These are phyloP conservation scores for Coffea canephora DNA, from an alignment of 257 asterid genomes.

Conservation along the genomic window DNA sequence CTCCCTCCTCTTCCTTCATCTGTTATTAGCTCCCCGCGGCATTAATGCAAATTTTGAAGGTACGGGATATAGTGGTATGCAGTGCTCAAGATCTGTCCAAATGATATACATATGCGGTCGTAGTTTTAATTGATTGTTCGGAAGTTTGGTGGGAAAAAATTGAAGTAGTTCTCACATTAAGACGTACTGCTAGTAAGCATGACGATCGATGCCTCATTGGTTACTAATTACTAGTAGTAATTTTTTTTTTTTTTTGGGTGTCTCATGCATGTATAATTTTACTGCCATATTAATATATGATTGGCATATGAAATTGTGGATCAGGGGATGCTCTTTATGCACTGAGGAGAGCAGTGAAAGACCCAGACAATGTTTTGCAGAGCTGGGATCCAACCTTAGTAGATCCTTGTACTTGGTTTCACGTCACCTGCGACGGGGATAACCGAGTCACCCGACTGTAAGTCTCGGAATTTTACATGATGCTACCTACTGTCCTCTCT, in stretches of 20 bases:
- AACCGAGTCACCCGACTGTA: constrained; percentile 45
- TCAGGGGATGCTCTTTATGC: constrained; percentile 41
- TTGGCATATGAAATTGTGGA: not conserved
- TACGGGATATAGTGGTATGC: not conserved
- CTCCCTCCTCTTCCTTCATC: not conserved
- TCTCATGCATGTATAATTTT: too few relatives aligned
- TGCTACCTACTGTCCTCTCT: too few relatives aligned
- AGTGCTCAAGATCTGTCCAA: not conserved
- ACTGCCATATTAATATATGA: too few relatives aligned
- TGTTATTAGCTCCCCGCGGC: not conserved
- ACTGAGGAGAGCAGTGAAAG: constrained; percentile 24
- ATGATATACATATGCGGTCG: not conserved
- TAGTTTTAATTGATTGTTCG: not conserved
- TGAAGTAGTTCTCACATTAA: too few relatives aligned
- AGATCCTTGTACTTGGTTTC: constrained; percentile 56
- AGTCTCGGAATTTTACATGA: not conserved
- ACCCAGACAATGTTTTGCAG: constrained; percentile 52
- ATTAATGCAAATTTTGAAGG: not conserved
- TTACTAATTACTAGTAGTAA: too few relatives aligned
- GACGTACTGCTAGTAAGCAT: too few relatives aligned
- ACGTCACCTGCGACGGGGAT: constrained; percentile 35
- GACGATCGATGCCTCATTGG: too few relatives aligned
- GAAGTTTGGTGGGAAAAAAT: not conserved
- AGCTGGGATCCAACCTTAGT: constrained; percentile 56
- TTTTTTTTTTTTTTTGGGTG: too few relatives aligned